phyloP scores from a whole-genome alignment of 2,329 filamentous ascomycete species.

The Rasamsonia emersonii region DNA sequence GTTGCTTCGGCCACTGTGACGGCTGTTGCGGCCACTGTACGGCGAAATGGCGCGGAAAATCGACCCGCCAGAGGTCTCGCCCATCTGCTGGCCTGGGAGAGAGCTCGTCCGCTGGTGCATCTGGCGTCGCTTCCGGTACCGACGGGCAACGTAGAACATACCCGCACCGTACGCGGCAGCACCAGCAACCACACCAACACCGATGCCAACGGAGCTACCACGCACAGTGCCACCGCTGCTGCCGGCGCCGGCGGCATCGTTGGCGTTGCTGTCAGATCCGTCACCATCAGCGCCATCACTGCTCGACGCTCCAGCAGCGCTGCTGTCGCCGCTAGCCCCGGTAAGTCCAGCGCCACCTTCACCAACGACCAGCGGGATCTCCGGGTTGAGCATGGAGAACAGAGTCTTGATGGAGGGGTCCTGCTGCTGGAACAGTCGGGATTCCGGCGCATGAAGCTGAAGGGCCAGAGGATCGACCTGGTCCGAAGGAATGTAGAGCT shows the following conservation, averaged over 20 bases:
- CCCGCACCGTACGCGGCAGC: constrained; percentile 83
- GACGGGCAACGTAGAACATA: constrained; percentile 86
- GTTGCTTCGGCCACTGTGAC: constrained; percentile 60
- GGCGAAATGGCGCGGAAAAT: constrained; percentile 23
- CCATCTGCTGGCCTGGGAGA: constrained; percentile 57
- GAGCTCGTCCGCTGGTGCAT: constrained; percentile 71
- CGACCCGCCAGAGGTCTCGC: constrained; percentile 48
- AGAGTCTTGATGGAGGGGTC: constrained; percentile 60
- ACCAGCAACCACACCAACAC: constrained; percentile 66
- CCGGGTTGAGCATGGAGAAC: constrained; percentile 73
- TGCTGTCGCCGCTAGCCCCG: constrained; percentile 22
- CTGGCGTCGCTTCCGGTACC: constrained; percentile 80
- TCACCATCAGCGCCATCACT: constrained; percentile 31
- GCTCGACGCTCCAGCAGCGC: constrained; percentile 6
- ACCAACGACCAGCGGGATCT: constrained; percentile 59
- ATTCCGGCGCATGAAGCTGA: constrained; percentile 62
- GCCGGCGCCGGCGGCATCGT: constrained; percentile 40
- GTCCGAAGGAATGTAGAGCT: constrained; percentile 65
- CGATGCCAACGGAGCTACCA: constrained; percentile 54
- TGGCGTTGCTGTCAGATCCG: constrained; percentile 29
- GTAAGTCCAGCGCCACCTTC: constrained; percentile 36
- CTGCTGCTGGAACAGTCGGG: constrained; percentile 65
- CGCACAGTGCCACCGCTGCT: constrained; percentile 30
- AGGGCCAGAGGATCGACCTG: constrained; percentile 59
- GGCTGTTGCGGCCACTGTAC: constrained; percentile 38